Base-by-base conservation (phyloP, 1,284 basidiomycete species). In the Butyriboletus regius region DNA sequence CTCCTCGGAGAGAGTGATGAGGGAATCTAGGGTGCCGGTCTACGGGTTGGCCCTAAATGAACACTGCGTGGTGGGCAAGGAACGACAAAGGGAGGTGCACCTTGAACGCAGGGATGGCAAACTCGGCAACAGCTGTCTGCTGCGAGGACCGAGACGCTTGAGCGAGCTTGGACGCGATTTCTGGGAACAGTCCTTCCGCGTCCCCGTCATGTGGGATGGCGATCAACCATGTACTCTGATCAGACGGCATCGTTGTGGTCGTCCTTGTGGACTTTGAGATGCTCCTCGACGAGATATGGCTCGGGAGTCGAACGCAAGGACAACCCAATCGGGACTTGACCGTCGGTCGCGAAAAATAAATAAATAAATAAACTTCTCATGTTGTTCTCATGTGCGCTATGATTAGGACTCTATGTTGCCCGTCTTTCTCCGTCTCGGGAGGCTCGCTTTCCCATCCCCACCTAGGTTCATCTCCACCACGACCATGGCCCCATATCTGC, bases 21-120 rank as follows among this genome's bases (percentile, higher is more conserved):
- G 82, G 26, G 82, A 79, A 55, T 95, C 94, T 24, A 99, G 81
- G 0, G 95, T 98, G 49, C 95, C 95, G 53, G 93, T 91, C 92
- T 98, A 71, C 57, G 54, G 43, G 38, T 22, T 17, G 32, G 39
- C 47, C 52, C 50, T 43, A 43, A 4, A 44, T 63, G 50, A 58
- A 57, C 49, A 43, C 46, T 35, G 47, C 24, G 9, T 3, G 28
- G 9, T 3, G 28, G 41, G 44, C 15, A 37, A 43, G 42, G 41
- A 37, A 39, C 26, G 40, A 42, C 18, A 20, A 41, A 36, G 45
- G 40, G 48, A 33, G 48, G 48, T 43, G 54, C 56, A 86, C 88
- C 82, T 89, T 90, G 78, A 90, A 88, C 17, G 82, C 76, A 22
- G 88, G 87, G 49, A 89, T 79, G 53, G 69, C 67, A 52, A 90